These are phyloP conservation scores for Fragosphaeria purpurea DNA, from an alignment of 2,329 filamentous ascomycete genomes.

Conservation along the genomic window DNA sequence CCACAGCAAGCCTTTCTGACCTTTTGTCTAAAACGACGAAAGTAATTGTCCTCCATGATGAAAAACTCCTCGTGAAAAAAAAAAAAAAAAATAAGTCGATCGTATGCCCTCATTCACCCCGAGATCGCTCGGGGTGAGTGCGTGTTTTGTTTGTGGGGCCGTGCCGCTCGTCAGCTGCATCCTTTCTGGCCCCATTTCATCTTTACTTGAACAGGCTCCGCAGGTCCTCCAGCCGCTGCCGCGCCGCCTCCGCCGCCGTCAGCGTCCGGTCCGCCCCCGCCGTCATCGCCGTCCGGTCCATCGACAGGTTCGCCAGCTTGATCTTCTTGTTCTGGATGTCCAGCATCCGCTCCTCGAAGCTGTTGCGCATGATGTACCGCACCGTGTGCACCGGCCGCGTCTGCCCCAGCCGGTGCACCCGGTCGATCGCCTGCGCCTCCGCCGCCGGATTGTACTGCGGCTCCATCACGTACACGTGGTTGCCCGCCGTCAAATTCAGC, in stretches of 20 bases:
- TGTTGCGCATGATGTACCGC: slow-evolving; percentile 79
- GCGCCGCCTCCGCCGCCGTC: slow-evolving; percentile 35
- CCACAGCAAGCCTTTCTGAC: too few relatives aligned
- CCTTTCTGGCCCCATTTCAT: background rate
- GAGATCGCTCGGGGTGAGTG: too few relatives aligned
- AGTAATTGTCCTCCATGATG: too few relatives aligned
- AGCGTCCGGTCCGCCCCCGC: slow-evolving; percentile 15
- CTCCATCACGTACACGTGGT: slow-evolving; percentile 92
- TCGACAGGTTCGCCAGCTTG: slow-evolving; percentile 65
- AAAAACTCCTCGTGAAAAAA: too few relatives aligned
- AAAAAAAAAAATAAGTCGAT: too few relatives aligned
- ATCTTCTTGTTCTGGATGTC: slow-evolving; percentile 87
- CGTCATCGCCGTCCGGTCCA: slow-evolving; percentile 15
- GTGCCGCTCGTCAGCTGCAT: too few relatives aligned
- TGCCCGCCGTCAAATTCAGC: slow-evolving; percentile 79
- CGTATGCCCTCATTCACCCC: too few relatives aligned
- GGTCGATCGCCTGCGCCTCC: slow-evolving; percentile 88
- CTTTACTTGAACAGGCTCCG: slow-evolving; percentile 40
- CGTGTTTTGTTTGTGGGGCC: too few relatives aligned
- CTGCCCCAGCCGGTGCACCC: slow-evolving; percentile 85
- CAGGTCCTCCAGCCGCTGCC: slow-evolving; percentile 36
- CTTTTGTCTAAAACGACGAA: too few relatives aligned
- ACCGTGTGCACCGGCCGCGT: slow-evolving; percentile 78
- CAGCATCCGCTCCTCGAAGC: slow-evolving; percentile 91
- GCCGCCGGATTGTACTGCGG: slow-evolving; percentile 95